Evolutionary conservation across 345 rosid species (phyloP).

Genomic region (Salix dunnii): DNA sequence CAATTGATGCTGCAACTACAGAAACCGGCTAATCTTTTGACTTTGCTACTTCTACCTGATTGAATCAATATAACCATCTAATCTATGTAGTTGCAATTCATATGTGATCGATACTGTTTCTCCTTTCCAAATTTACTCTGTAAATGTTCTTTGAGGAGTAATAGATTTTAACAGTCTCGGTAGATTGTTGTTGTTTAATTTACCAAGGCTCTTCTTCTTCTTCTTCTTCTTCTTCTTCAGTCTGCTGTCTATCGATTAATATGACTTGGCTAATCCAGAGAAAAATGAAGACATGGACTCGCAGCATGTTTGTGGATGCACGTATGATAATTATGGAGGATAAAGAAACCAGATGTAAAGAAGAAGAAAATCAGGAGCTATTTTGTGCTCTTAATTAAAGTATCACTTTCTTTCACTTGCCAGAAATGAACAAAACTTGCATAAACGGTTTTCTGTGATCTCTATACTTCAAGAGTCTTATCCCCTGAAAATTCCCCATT

Average conservation of each 20-base stretch:
- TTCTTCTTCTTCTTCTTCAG: background rate
- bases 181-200: background rate
- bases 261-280: background rate
- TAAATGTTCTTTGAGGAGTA: conserved; percentile 11
- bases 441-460: no score
- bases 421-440: no score
- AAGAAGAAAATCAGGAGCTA: no score
- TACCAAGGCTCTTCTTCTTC: background rate
- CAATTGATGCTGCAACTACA: background rate
- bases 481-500: no score
- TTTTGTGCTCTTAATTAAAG: no score
- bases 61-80: background rate
- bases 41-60: background rate
- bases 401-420: no score
- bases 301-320: background rate
- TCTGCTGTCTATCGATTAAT: background rate
- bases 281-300: no score
- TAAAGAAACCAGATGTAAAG: no score
- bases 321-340: no score
- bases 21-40: background rate
- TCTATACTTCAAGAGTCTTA: background rate
- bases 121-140: conserved; percentile 9
- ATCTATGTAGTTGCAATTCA: background rate
- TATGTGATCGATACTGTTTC: background rate
- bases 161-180: background rate